A percentile compares a stretch with the other conserved stretches of the same genome.
phyloP scores from a whole-genome alignment of 192 early-diverging fungal genomes.

The Powellomyces hirtus region DNA sequence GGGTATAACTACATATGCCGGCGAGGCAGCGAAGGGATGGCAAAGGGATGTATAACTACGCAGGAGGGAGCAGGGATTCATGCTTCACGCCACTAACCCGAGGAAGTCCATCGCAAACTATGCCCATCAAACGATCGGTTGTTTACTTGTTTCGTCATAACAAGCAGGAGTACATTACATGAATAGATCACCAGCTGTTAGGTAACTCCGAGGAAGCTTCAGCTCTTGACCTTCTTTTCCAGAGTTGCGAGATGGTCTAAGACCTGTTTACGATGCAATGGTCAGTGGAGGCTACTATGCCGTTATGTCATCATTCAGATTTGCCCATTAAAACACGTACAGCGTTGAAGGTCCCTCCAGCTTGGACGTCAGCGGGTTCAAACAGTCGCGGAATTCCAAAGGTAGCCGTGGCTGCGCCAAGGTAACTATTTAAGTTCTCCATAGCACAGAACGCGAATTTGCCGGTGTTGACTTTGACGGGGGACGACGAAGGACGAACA shows the following conservation, averaged over 20 bases:
- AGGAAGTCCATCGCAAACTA: no score
- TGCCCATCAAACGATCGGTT: no score
- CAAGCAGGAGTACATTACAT: no score
- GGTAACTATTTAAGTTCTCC: slow-evolving; percentile 35
- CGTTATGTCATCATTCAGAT: background rate
- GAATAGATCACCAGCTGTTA: no score
- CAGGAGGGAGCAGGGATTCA: no score
- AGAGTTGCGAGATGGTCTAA: background rate
- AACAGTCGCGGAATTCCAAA: slow-evolving; percentile 25
- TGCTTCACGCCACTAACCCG: no score
- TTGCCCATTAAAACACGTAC: background rate
- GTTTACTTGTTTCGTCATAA: no score
- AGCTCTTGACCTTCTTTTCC: slow-evolving; percentile 5
- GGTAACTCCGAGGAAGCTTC: no score
- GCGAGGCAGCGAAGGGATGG: no score
- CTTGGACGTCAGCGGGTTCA: slow-evolving; percentile 19
- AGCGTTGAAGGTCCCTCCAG: background rate
- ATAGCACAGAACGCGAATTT: slow-evolving; percentile 28
- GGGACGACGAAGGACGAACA: slow-evolving; percentile 1
- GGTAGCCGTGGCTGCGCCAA: slow-evolving; percentile 3
- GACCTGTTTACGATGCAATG: background rate
- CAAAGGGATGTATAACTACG: no score
- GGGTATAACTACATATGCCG: no score
- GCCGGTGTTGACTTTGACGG: slow-evolving; percentile 32
- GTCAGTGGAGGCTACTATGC: background rate